These are phyloP conservation scores for Albifimbria verrucaria DNA, from an alignment of 2,329 filamentous ascomycete species.

Conservation along the genomic window DNA sequence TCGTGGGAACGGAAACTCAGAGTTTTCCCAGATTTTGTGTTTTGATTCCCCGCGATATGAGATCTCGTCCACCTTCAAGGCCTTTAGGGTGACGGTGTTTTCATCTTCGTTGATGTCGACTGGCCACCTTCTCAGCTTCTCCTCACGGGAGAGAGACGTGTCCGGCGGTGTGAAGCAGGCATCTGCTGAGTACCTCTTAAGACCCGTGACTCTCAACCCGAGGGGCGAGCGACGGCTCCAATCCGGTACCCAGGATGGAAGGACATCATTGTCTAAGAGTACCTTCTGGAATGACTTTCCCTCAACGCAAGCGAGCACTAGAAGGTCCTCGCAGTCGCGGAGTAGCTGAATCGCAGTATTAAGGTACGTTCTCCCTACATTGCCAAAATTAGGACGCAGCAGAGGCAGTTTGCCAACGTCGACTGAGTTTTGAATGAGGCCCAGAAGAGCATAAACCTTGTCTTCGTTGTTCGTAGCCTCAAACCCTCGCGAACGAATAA, in stretches of 20 bases:
- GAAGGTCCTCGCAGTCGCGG: not conserved
- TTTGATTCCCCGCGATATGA: not conserved
- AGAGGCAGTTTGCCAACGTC: not conserved
- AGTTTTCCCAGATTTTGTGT: not conserved
- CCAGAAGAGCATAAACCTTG: not conserved
- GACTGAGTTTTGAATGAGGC: not conserved
- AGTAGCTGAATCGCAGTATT: not conserved
- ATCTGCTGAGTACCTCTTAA: not conserved
- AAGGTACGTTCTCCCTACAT: not conserved
- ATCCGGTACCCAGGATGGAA: not conserved
- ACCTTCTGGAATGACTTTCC: not conserved
- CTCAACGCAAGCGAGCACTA: not conserved
- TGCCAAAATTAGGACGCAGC: not conserved
- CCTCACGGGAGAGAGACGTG: not conserved
- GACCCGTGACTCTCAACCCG: not conserved
- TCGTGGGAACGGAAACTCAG: not conserved
- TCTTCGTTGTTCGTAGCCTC: not conserved
- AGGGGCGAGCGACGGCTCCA: not conserved
- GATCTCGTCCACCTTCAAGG: not conserved
- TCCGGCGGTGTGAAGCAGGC: not conserved
- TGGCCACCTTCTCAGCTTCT: not conserved
- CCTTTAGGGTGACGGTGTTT: not conserved
- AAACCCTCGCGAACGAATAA: not conserved
- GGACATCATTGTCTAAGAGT: not conserved
- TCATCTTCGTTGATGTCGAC: not conserved